Evolutionary conservation across 495 filamentous ascomycete genomes (phyloP).

Genomic region (Annulohypoxylon nitens): DNA sequence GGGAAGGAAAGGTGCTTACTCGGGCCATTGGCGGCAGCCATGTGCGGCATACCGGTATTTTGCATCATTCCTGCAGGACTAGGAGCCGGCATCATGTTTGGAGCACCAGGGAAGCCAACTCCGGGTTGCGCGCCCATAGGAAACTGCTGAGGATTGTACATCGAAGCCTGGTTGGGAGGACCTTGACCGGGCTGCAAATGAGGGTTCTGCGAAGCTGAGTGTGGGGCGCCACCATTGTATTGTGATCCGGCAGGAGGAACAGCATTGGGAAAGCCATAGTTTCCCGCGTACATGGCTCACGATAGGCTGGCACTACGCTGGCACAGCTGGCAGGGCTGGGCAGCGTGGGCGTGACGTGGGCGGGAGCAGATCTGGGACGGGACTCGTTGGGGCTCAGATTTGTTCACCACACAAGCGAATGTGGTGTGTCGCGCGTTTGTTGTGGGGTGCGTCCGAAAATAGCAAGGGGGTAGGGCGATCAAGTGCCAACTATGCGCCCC

Average conservation of each 20-base stretch:
- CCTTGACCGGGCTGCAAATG: slow-evolving; percentile 62
- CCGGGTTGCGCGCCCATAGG: slow-evolving; percentile 60
- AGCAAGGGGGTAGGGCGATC: slow-evolving; percentile 52
- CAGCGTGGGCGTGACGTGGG: slow-evolving; percentile 49
- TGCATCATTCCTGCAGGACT: slow-evolving; percentile 67
- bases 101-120: slow-evolving; percentile 55
- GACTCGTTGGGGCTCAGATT: slow-evolving; percentile 54
- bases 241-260: slow-evolving; percentile 56
- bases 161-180: slow-evolving; percentile 55
- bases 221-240: slow-evolving; percentile 64
- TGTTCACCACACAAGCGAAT: slow-evolving; percentile 48
- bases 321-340: slow-evolving; percentile 55
- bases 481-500: slow-evolving; percentile 48
- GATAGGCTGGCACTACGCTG: slow-evolving; percentile 51
- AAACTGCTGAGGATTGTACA: slow-evolving; percentile 61
- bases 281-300: slow-evolving; percentile 64
- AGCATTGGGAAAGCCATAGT: slow-evolving; percentile 64
- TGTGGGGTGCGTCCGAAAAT: slow-evolving; percentile 51
- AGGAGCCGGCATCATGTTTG: slow-evolving; percentile 64
- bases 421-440: slow-evolving; percentile 54
- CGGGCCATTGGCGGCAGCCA: slow-evolving; percentile 63
- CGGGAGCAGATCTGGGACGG: slow-evolving; percentile 53
- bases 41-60: slow-evolving; percentile 65
- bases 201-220: slow-evolving; percentile 56
- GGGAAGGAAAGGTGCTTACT: slow-evolving; percentile 57